Conservation (phyloP, 176 grass and related monocot species). For the Pontederia crassipes region DNA sequence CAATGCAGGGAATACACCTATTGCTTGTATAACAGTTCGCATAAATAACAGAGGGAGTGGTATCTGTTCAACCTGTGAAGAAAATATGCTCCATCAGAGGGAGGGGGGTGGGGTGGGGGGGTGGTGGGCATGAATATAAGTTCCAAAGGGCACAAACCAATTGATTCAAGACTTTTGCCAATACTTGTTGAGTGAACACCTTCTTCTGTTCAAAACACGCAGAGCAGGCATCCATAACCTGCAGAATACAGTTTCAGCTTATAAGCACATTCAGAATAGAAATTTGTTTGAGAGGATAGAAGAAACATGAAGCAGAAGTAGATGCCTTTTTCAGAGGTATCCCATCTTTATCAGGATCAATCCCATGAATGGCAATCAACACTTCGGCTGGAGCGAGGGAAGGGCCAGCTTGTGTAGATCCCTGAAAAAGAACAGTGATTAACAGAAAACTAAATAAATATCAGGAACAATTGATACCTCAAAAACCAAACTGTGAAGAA, state of each 20-base stretch:
- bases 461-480: background rate
- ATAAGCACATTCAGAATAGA: conserved; percentile 13
- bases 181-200: conserved; percentile 81
- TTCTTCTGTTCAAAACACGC: conserved; percentile 78
- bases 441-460: conserved; percentile 2
- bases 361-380: conserved; percentile 86
- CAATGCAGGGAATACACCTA: conserved; percentile 72
- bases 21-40: conserved; percentile 94
- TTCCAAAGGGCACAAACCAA: conserved; percentile 42
- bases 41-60: conserved; percentile 97
- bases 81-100: conserved; percentile 13
- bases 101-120: background rate
- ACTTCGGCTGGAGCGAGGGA: conserved; percentile 76
- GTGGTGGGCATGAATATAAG: conserved; percentile 1
- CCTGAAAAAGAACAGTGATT: conserved; percentile 26
- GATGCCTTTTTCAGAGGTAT: conserved; percentile 78
- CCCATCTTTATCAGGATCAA: conserved; percentile 86
- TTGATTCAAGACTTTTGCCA: conserved; percentile 89
- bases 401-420: conserved; percentile 55
- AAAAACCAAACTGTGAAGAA: background rate
- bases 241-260: conserved; percentile 19
- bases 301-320: conserved; percentile 4
- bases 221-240: conserved; percentile 89
- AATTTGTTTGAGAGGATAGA: background rate
- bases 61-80: conserved; percentile 87